Evolutionary conservation across 1,139 yeast species (phyloP).

Genomic region (Saccharomyces hybrid): DNA sequence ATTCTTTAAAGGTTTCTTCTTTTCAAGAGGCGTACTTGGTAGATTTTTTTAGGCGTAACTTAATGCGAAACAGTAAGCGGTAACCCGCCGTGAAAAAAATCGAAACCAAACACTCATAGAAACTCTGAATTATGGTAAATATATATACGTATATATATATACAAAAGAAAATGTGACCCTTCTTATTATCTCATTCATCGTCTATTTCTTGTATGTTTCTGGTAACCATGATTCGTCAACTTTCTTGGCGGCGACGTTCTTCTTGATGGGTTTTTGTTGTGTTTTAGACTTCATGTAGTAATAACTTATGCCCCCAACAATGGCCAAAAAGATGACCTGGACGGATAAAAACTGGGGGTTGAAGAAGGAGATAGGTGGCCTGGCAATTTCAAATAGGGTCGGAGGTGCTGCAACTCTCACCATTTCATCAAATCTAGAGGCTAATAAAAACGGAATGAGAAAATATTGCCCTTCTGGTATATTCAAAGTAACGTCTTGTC

Average conservation of each 20-base stretch:
- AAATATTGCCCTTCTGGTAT: slow-evolving; percentile 53
- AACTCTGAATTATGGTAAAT: not conserved
- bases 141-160: not conserved
- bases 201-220: slow-evolving; percentile 37
- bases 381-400: slow-evolving; percentile 52
- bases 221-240: slow-evolving; percentile 56
- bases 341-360: slow-evolving; percentile 65
- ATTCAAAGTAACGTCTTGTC: slow-evolving; percentile 48
- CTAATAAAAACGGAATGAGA: slow-evolving; percentile 52
- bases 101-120: not conserved
- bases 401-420: slow-evolving; percentile 53
- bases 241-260: slow-evolving; percentile 25
- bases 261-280: slow-evolving; percentile 23
- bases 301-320: slow-evolving; percentile 47
- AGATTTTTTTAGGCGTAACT: not conserved
- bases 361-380: slow-evolving; percentile 59
- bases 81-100: not conserved
- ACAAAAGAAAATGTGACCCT: not conserved
- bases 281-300: slow-evolving; percentile 37
- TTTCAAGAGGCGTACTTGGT: not conserved
- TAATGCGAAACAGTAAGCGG: not conserved
- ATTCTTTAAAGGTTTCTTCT: not conserved
- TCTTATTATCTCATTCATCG: not conserved
- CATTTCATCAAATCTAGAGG: slow-evolving; percentile 45
- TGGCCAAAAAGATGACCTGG: slow-evolving; percentile 45